Evolutionary conservation across 2,329 filamentous ascomycete genomes (phyloP), one percentile per base, ranked within the genome.

Genomic region (Aspergillus spinulosporus): DNA sequence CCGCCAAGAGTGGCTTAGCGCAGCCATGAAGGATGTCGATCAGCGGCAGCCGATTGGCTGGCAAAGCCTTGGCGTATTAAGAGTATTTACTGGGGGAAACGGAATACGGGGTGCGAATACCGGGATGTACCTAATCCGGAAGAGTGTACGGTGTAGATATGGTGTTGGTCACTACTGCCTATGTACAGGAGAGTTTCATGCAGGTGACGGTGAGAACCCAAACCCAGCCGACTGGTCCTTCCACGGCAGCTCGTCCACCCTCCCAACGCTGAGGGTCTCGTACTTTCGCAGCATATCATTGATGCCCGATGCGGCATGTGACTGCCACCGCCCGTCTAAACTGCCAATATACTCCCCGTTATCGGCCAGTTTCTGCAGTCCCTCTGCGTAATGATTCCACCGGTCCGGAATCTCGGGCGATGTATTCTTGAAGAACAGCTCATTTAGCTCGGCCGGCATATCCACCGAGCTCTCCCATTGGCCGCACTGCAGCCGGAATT

Each of bases 241-340:
- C 11, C 32, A 21, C 6, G 21, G 42, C 31, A 52, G 14, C 2
- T 50, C 34, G 3, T 56, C 57, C 29, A 60, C 59, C 36, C 58
- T 61, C 5, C 65, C 65, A 12, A 67, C 45, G 28, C 61, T 66
- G 54, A 67, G 43, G 14, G 50, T 57, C 57, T 67, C 65, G 44
- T 67, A 67, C 26, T 56, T 60, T 29, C 57, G 55, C 26, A 67
- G 49, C 65, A 67, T 67, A 37, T 67, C 65, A 29, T 54, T 59
- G 1, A 67, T 45, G 1, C 59, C 55, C 7, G 56, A 14, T 21
- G 52, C 54, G 2, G 53, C 46, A 31, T 56, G 52, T 14, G 51
- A 12, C 28, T 58, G 40, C 12, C 49, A 47, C 15, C 36, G 15
- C 5, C 34, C 40, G 15, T 43, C 42, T 8, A 45, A 7, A n/a